phyloP scores from a whole-genome alignment of 176 grass and related monocot genomes.

The Phoenix dactylifera region DNA sequence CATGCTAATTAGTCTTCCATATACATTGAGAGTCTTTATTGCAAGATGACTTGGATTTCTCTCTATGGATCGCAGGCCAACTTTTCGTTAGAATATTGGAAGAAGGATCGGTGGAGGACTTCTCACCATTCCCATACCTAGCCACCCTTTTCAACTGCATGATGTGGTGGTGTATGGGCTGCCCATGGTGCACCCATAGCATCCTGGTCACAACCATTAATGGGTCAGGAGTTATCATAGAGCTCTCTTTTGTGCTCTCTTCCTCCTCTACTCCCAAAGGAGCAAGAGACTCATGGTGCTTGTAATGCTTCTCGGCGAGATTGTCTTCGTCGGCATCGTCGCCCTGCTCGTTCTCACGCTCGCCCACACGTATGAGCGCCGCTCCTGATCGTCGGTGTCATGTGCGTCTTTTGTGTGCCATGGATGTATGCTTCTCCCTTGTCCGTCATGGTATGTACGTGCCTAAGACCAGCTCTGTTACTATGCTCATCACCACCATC shows the following conservation, averaged over 20 bases:
- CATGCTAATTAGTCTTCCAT: not conserved
- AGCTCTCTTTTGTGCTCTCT: conserved; percentile 81
- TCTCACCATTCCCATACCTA: conserved; percentile 78
- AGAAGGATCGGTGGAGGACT: conserved; percentile 83
- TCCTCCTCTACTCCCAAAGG: conserved; percentile 57
- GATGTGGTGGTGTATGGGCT: conserved; percentile 97
- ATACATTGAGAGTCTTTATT: too few species aligned
- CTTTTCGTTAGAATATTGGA: conserved; percentile 80
- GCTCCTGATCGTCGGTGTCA: conserved; percentile 86
- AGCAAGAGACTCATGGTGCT: conserved; percentile 37
- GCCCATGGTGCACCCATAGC: conserved; percentile 74
- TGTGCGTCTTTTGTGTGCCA: conserved; percentile 81
- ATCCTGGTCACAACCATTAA: conserved; percentile 95
- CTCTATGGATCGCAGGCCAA: conserved; percentile 38
- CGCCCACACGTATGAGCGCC: conserved; percentile 37
- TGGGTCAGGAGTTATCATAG: conserved; percentile 70
- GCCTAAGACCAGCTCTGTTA: too few species aligned
- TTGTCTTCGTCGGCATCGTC: conserved; percentile 48
- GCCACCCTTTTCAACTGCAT: conserved; percentile 97
- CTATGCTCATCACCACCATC: too few species aligned
- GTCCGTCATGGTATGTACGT: conserved; percentile 93
- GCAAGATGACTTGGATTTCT: not conserved
- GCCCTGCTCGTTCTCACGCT: conserved; percentile 50
- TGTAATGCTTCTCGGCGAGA: conserved; percentile 40
- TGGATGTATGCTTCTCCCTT: conserved; percentile 94